Conservation (phyloP, 805 yeast genomes). For the Ogataea siamensis region DNA sequence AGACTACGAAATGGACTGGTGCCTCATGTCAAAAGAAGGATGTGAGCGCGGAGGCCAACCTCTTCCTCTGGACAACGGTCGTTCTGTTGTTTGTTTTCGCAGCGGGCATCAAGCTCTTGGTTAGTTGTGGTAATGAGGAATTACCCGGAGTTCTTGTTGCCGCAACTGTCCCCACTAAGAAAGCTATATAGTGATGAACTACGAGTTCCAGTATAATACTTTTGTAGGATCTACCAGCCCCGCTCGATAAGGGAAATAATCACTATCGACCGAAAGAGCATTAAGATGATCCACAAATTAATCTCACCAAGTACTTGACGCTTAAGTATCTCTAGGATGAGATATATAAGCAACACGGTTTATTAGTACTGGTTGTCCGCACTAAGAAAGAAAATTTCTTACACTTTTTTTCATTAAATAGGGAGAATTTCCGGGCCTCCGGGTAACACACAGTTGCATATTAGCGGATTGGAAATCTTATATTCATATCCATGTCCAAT, state of each 20-base stretch:
- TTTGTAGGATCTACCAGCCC: conserved; percentile 74
- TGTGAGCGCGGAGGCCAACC: conserved; percentile 61
- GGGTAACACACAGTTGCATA: conserved; percentile 9
- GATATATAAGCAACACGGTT: conserved; percentile 69
- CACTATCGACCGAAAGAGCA: conserved; percentile 52
- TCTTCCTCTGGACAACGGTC: conserved; percentile 65
- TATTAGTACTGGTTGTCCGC: conserved; percentile 71
- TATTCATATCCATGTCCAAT: conserved; percentile 11
- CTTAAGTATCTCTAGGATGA: conserved; percentile 42
- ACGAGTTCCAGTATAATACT: conserved; percentile 4
- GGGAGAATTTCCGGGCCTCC: conserved; percentile 11
- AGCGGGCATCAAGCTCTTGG: conserved; percentile 52
- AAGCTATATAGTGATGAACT: conserved; percentile 22
- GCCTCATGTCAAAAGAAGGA: conserved; percentile 65
- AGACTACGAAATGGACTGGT: conserved; percentile 56
- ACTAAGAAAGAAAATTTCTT: conserved; percentile 39
- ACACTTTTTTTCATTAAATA: background rate
- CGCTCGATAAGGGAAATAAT: conserved; percentile 32
- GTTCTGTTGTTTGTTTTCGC: conserved; percentile 45
- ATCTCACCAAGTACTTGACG: conserved; percentile 76
- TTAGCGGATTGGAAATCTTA: background rate
- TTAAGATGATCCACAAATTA: conserved; percentile 56
- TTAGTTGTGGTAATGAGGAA: conserved; percentile 54
- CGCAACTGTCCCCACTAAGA: conserved; percentile 47
- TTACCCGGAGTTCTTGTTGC: conserved; percentile 70